Base-by-base conservation (phyloP, 176 grass and related monocot species). In the Musa beccarii region DNA sequence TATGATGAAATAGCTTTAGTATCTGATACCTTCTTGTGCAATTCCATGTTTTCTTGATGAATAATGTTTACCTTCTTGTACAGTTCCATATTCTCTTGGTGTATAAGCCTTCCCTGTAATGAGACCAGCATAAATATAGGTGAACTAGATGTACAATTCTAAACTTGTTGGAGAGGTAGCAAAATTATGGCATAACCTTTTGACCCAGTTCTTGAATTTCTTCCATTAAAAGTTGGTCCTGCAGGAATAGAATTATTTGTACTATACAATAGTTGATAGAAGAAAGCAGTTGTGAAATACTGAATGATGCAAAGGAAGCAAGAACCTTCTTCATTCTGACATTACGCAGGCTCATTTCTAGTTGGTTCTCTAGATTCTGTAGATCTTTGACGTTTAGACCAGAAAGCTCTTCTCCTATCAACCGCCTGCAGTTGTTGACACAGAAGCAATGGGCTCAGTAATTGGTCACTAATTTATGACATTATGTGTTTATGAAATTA, bases 331-430 rank as follows among this genome's bases (percentile, higher is more conserved):
- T 89, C 21, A 75, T 66, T 52, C 83, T 70, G 49, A 96, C 84
- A 75, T 71, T 75, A 55, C 50, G 78, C 10, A 86, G 12, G 53
- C 92, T 92, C 69, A 70, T 92, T 79, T 96, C 85, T 65, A 96
- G 80, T 80, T 80, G 83, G 78, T 71, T 89, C 74, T 96, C 89
- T 80, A 89, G 81, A 79, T 74, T 82, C 79, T 92, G 87, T 52
- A 96, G 78, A 72, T 87, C 92, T 72, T 96, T 92, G 14, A 84
- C 66, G 52, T 72, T 57, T 68, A 92, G 17, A 54, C 89, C 83
- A 1, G 92, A 89, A 74, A 96, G 80, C 63, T 96, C 85, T 79
- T 92, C 84, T 51, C 92, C 92, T 85, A 84, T 84, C 87, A 92
- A 84, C 59, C 85, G 80, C 87, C 89, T 96, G 78, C 53, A 79